A percentile compares a stretch with the other conserved stretches of the same genome.
phyloP scores from a whole-genome alignment of 768 basidiomycete species.

The Obba rivulosa region DNA sequence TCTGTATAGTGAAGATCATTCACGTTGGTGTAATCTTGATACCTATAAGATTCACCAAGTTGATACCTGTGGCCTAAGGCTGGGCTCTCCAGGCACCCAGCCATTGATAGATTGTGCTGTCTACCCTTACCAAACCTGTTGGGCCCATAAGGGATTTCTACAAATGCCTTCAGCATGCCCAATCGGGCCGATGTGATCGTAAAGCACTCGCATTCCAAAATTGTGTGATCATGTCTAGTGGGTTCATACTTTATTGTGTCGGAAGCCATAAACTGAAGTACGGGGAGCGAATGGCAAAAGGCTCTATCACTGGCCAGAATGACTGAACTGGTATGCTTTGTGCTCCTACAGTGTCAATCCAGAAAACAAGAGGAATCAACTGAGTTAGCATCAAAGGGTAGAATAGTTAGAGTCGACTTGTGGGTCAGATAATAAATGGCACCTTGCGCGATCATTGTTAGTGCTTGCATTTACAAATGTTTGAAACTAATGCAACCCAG shows the following conservation, averaged over 20 bases:
- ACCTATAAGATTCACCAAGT: slow-evolving; percentile 31
- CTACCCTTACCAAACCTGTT: slow-evolving; percentile 55
- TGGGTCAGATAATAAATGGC: too few relatives aligned
- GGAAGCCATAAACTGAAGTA: slow-evolving; percentile 59
- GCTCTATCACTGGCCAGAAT: slow-evolving; percentile 25
- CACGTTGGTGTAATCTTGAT: slow-evolving; percentile 7
- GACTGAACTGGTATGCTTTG: too few relatives aligned
- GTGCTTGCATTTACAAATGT: too few relatives aligned
- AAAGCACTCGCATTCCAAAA: slow-evolving; percentile 56
- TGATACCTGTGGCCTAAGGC: slow-evolving; percentile 6
- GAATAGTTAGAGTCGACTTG: too few relatives aligned
- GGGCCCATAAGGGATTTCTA: slow-evolving; percentile 46
- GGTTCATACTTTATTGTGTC: slow-evolving; percentile 31
- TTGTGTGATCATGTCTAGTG: slow-evolving; percentile 49
- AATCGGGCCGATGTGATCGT: background rate
- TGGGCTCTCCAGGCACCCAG: slow-evolving; percentile 39
- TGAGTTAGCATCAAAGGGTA: too few relatives aligned
- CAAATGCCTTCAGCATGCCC: background rate
- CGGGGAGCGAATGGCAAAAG: slow-evolving; percentile 56
- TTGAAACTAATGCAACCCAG: too few relatives aligned
- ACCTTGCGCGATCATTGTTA: too few relatives aligned
- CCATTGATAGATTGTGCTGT: slow-evolving; percentile 45
- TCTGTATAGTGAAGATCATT: slow-evolving; percentile 4
- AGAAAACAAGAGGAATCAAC: too few relatives aligned
- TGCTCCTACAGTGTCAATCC: too few relatives aligned